phyloP scores from a whole-genome alignment of 805 yeast genomes.

The Metschnikowia kofuensis region DNA sequence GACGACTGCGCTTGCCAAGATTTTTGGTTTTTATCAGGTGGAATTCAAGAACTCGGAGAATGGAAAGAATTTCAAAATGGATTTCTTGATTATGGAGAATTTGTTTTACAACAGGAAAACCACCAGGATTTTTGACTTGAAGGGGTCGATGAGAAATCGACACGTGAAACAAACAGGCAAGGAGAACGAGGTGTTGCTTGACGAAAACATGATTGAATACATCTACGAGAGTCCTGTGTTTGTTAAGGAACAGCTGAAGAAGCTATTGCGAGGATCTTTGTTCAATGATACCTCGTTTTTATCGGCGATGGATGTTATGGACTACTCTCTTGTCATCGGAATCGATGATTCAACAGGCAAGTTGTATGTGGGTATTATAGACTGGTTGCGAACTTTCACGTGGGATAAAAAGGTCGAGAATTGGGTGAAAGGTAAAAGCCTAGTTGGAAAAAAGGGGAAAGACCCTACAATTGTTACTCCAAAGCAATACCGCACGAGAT shows the following conservation, averaged over 20 bases:
- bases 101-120: constrained; percentile 81
- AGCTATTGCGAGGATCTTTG: constrained; percentile 77
- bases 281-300: constrained; percentile 94
- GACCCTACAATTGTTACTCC: constrained; percentile 98
- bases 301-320: constrained; percentile 98
- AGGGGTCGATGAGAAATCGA: constrained; percentile 96
- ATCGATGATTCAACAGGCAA: constrained; percentile 66
- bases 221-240: constrained; percentile 94
- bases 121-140: constrained; percentile 86
- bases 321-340: constrained; percentile 92
- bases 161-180: constrained; percentile 96
- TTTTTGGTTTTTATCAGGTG: constrained; percentile 93
- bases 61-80: constrained; percentile 79
- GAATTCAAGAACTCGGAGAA: constrained; percentile 77
- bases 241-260: constrained; percentile 88
- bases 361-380: constrained; percentile 89
- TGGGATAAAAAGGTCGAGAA: constrained; percentile 98
- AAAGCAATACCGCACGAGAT: constrained; percentile 87
- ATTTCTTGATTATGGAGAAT: constrained; percentile 93
- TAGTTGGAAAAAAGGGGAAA: constrained; percentile 79
- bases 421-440: constrained; percentile 95
- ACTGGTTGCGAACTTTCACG: constrained; percentile 91
- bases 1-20: constrained; percentile 91
- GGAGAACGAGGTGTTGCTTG: constrained; percentile 89
- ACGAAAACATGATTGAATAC: constrained; percentile 97